Evolutionary conservation across 306 rosid species (phyloP), one percentile per base, ranked within the genome.

Genomic region (Cyclanthera cordifolia): DNA sequence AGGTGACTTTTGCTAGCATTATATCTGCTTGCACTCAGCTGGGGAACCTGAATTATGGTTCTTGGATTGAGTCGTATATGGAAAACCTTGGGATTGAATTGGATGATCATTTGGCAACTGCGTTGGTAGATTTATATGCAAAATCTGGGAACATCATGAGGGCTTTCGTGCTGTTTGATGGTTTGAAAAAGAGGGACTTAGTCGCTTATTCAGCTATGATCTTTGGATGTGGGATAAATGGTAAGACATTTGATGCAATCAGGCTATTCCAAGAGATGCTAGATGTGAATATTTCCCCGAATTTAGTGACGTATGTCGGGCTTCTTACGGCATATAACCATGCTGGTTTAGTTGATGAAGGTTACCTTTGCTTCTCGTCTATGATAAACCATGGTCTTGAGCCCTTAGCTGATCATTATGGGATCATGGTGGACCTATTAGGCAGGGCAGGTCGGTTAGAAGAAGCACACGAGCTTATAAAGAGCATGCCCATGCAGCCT

Each of bases 171-270:
- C 81, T 85, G 71, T 90, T 87, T 69, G 72, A 70, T 28, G 72
- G 78, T 47, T 78, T 90, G 72, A 67, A 78, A 80, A 76, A 76
- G 73, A 84, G 63, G 82, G 95, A 90, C 72, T 63, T 90, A 59
- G 81, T 90, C 67, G 83, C 96, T 52, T 87, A 90, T 78, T 90
- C 96, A 51, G 91, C 91, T 14, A 85, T 90, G 91, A 90, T 90
- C 46, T 78, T 83, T 34, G 96, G 96, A 24, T 85, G 83, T 67
- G 96, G 95, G 48, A 77, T 90, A 61, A 90, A 90, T 67, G 88
- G 91, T 56, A 81, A 78, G 68, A 78, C 79, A 16, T 63, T 50
- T 8, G 87, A 90, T 21, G 87, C 96, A 46, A 77, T 77, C 66
- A 63, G 73, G 73, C 77, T 85, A 76, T 85, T 82, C 73, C 61